Percentiles rank a stretch among this genome's conserved stretches.
Conservation (phyloP, 345 rosid species). For the Punica granatum region DNA sequence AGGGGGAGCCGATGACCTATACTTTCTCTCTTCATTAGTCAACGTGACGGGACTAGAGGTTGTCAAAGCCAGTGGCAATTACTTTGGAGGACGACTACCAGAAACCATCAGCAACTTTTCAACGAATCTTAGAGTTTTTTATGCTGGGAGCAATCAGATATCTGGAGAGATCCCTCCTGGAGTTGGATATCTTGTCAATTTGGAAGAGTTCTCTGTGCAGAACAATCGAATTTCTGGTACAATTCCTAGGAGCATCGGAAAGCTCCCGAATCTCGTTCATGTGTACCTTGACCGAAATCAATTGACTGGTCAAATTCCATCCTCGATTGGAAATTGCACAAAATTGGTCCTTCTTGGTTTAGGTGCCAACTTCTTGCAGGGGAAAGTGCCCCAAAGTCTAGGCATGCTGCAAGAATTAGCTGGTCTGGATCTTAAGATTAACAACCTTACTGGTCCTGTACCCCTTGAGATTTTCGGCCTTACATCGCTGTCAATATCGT, state of each 20-base stretch:
- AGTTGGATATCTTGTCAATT: conserved; percentile 1
- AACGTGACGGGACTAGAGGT: conserved; percentile 9
- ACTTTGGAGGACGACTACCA: background rate
- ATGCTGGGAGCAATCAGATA: no score
- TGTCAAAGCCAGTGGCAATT: fast-evolving
- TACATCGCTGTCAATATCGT: background rate
- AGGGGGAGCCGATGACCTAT: no score
- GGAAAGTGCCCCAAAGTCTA: conserved; percentile 15
- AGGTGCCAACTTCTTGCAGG: conserved; percentile 5
- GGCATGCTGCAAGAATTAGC: conserved; percentile 8
- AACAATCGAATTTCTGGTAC: background rate
- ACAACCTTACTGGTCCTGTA: no score
- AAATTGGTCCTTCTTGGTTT: background rate
- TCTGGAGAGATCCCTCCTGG: no score
- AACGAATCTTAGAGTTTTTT: background rate
- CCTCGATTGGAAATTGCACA: no score
- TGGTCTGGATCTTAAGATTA: background rate
- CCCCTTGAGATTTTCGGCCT: no score
- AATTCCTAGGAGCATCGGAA: conserved; percentile 2
- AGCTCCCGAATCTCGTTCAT: background rate
- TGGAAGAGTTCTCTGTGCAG: background rate
- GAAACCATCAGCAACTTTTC: conserved; percentile 5
- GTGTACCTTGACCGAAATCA: conserved; percentile 1
- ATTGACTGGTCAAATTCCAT: conserved; percentile 11
- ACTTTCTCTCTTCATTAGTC: no score